Base-by-base conservation (phyloP, 495 filamentous ascomycete genomes). In the Penicillium macrosclerotiorum region DNA sequence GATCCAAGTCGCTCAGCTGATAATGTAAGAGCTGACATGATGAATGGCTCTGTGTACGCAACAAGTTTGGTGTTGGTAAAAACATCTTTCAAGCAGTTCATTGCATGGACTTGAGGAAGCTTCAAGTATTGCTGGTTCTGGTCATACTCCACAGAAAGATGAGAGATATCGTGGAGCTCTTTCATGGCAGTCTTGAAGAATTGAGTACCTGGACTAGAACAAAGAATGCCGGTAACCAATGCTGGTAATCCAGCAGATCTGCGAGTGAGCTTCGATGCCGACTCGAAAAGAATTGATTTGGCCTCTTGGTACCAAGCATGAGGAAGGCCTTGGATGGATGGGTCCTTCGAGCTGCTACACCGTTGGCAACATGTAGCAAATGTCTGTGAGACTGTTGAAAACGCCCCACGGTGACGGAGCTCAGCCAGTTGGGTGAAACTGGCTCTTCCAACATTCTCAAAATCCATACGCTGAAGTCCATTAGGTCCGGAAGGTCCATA, bases 161-260 rank as follows among this genome's bases (percentile, higher is more conserved):
- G 59, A n/a, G 84, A 83, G 22, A 91, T 75, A 1, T 68, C 57
- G 24, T 73, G 69, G 35, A 84, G 73, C 26, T 83, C 78, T 6
- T 60, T 40, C 27, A 86, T 67, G 3, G 73, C 73, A 33, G 69
- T 53, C 26, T 68, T 55, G 46, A 84, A 77, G 23, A 81, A 66
- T 4, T 54, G 42, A 0, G 68, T 71, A 2, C 60, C 64, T 5
- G 65, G 63, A 14, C 63, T 61, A 3, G 69, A 64, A 6, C 57
- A 57, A 4, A 96, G 64, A 42, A 96, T 81, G 4, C 86, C 89
- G 6, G 83, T 82, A 20, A 95, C 80, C 34, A 98, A 70, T 14
- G 86, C 85, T 1, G 93, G 93, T 26, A 98, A 82, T 17, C 93
- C 93, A 18, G 92, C 93, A 2, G 93, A 98, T 38, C 93, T 78